These are phyloP conservation scores for Suhomyces sp. DNA, from an alignment of 805 yeast genomes.

Conservation along the genomic window DNA sequence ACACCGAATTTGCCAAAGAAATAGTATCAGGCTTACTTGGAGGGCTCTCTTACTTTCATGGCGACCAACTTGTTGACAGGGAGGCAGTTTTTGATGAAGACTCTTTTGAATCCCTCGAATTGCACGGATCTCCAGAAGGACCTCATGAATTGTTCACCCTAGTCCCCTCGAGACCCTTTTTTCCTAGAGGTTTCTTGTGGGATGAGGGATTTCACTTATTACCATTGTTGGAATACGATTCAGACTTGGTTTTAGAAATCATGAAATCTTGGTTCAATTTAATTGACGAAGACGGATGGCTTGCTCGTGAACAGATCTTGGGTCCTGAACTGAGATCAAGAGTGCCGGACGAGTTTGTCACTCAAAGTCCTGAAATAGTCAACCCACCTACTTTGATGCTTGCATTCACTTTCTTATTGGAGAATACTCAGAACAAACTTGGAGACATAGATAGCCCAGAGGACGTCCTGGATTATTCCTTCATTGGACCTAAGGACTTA, in stretches of 20 bases:
- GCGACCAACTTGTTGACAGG: conserved; percentile 79
- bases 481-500: conserved; percentile 21
- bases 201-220: conserved; percentile 95
- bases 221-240: conserved; percentile 78
- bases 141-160: conserved; percentile 75
- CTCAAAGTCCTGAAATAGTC: conserved; percentile 85
- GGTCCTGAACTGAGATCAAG: conserved; percentile 87
- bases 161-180: conserved; percentile 90
- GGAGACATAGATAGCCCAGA: conserved; percentile 31
- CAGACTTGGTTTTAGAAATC: conserved; percentile 76
- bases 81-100: conserved; percentile 65
- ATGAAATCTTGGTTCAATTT: conserved; percentile 82
- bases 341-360: conserved; percentile 80
- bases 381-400: conserved; percentile 94
- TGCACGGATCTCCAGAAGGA: conserved; percentile 63
- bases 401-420: conserved; percentile 57
- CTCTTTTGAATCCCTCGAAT: conserved; percentile 52
- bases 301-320: conserved; percentile 90
- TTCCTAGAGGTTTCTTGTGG: conserved; percentile 98
- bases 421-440: conserved; percentile 17
- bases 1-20: conserved; percentile 67
- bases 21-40: conserved; percentile 81
- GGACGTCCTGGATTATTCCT: conserved; percentile 9
- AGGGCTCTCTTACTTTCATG: conserved; percentile 85
- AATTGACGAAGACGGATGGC: conserved; percentile 93